Base-by-base conservation (phyloP, 202 grass and related monocot species). In the Schoenoplectus triqueter region DNA sequence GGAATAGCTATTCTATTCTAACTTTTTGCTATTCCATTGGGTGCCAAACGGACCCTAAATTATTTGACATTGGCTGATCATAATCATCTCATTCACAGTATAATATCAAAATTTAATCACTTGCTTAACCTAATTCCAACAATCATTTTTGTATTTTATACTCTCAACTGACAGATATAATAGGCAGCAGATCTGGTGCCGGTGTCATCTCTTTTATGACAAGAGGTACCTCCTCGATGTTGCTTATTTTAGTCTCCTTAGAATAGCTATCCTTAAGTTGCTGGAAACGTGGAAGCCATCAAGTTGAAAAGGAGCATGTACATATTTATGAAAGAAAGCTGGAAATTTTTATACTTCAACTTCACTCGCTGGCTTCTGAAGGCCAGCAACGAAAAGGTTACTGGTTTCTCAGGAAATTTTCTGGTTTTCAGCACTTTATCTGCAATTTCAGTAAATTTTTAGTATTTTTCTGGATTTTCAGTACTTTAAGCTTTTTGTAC, bases 131-230 rank as follows among this genome's bases (percentile, higher is more conserved):
- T 77, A 40, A 59, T 41, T 77, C 21, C 51, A 56, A 8, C 21
- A 57, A 41, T 77, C 11, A 50, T 77, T 85, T 77, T 47, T 77
- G 31, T 0, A 21, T 57, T 56, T 81, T 73, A 84, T 89, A 98
- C 95, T 95, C 93, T 67, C 86, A 74, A 84, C 95, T 87, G 86
- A 92, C 56, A 61, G 87, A 98, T 87, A 95, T 84, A 89, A 91
- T 51, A 39, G 91, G 90, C 42, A 89, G 59, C 9, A 94, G 75
- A 66, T 90, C 90, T 82, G 86, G 92, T 51, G 88, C 51, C 84
- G 90, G 94, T 83, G 87, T 83, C 86, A 98, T 88, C 88, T 92
- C 85, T 87, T 91, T 87, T 73, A 98, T 73, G 59, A 84, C 91
- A 84, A 95, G 93, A 87, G 95, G 89, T 84, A 94, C 65, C 75